Evolutionary conservation across 768 basidiomycete genomes (phyloP).

Genomic region (Asterophora parasitica): DNA sequence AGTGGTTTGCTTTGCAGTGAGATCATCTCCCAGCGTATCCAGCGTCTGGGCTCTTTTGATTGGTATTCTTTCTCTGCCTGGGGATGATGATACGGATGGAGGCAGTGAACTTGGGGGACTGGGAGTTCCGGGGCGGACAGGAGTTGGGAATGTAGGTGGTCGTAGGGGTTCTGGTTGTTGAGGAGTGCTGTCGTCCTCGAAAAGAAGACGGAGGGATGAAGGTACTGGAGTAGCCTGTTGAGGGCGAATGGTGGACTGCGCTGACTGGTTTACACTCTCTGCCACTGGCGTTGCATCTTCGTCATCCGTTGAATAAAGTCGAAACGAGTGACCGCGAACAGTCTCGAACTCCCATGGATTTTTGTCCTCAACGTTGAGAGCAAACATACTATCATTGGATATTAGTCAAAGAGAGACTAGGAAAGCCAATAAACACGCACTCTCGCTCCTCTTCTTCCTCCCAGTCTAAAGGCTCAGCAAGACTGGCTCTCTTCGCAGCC

Average conservation of each 20-base stretch:
- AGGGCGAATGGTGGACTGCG: conserved; percentile 42
- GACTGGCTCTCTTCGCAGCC: conserved; percentile 71
- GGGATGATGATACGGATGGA: conserved; percentile 28
- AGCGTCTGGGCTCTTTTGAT: conserved; percentile 25
- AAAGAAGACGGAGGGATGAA: conserved; percentile 72
- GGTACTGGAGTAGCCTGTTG: conserved; percentile 54
- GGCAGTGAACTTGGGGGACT: conserved; percentile 20
- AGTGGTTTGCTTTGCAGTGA: conserved; percentile 39
- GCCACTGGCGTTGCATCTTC: conserved; percentile 8
- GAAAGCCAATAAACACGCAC: conserved; percentile 25
- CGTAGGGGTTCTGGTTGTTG: conserved; percentile 38
- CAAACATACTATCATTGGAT: conserved; percentile 14
- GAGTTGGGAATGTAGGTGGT: conserved; percentile 29
- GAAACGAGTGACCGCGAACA: conserved; percentile 36
- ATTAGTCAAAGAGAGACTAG: neutral
- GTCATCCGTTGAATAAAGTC: conserved; percentile 19
- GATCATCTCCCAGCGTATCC: conserved; percentile 22
- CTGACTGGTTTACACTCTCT: conserved; percentile 20
- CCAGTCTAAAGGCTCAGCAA: conserved; percentile 70
- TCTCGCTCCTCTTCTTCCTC: conserved; percentile 62
- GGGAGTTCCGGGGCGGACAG: conserved; percentile 21
- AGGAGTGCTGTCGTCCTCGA: conserved; percentile 51
- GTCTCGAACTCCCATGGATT: conserved; percentile 78
- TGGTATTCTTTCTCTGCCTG: conserved; percentile 28
- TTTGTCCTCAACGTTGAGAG: conserved; percentile 27